phyloP scores from a whole-genome alignment of 352 stramenopile genomes.

The Phytophthora kernoviae region DNA sequence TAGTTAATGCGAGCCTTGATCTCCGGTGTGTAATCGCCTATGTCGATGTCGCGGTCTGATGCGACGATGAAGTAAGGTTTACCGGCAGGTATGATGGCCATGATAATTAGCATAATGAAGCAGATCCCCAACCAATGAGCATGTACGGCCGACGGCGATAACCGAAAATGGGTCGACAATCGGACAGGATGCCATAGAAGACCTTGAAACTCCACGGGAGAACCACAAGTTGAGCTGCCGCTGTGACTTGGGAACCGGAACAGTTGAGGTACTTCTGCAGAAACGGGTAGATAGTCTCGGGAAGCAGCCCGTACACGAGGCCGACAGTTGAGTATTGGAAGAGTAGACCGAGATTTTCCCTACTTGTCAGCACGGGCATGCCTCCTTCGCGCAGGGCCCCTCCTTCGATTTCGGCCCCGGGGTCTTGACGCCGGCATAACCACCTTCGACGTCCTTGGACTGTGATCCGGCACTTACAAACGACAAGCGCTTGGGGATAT shows the following conservation, averaged over 20 bases:
- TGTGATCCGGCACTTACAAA: slow-evolving; percentile 27
- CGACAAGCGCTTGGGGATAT: slow-evolving; percentile 27
- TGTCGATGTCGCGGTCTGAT: slow-evolving; percentile 14
- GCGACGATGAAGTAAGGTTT: slow-evolving; percentile 48
- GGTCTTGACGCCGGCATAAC: slow-evolving; percentile 21
- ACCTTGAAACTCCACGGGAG: slow-evolving; percentile 31
- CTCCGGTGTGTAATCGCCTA: slow-evolving; percentile 23
- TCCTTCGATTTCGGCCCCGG: slow-evolving; percentile 19
- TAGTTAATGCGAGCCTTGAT: slow-evolving; percentile 37
- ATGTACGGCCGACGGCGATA: slow-evolving; percentile 53
- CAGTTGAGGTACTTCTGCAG: slow-evolving; percentile 47
- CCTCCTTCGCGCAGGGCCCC: slow-evolving; percentile 36
- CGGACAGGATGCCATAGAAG: slow-evolving; percentile 24
- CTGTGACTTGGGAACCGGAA: slow-evolving; percentile 37
- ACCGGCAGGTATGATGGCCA: slow-evolving; percentile 44
- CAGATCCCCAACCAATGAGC: slow-evolving; percentile 45
- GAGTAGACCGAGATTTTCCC: slow-evolving; percentile 40
- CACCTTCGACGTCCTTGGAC: slow-evolving; percentile 22
- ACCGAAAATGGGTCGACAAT: slow-evolving; percentile 47
- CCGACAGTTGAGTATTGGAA: slow-evolving; percentile 46
- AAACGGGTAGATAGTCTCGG: slow-evolving; percentile 47
- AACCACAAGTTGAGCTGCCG: slow-evolving; percentile 36
- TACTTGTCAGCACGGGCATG: slow-evolving; percentile 28
- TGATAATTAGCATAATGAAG: slow-evolving; percentile 42
- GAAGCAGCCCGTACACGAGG: slow-evolving; percentile 43